Conservation (phyloP, 2,329 filamentous ascomycete genomes). For the Blumeria hordei region DNA sequence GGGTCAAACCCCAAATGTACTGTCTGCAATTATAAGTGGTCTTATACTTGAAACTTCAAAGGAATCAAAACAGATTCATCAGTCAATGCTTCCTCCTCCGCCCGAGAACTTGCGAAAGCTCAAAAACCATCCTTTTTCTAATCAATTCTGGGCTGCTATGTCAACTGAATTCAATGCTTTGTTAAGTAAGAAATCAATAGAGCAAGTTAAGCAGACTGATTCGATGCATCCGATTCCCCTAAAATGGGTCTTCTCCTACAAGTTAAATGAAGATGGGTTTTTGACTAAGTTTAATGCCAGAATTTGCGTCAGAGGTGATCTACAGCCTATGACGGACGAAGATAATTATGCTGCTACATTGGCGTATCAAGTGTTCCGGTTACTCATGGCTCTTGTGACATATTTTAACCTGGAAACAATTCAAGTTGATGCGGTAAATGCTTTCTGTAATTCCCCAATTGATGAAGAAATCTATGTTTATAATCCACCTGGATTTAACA, state of each 20-base stretch:
- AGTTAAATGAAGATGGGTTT: background rate
- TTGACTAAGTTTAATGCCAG: background rate
- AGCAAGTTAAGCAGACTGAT: background rate
- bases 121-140: background rate
- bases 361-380: background rate
- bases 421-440: background rate
- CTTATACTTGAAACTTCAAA: background rate
- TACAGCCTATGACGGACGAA: background rate
- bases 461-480: background rate
- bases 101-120: background rate
- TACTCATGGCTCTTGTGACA: background rate
- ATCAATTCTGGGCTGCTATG: background rate
- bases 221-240: background rate
- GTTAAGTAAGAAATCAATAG: background rate
- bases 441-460: background rate
- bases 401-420: background rate
- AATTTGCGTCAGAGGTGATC: background rate
- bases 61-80: background rate
- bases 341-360: background rate
- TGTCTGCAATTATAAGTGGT: background rate
- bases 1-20: background rate
- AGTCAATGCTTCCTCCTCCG: background rate
- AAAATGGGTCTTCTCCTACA: background rate
- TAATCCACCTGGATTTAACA: background rate
- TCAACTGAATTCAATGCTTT: background rate